Conservation (phyloP, 2,329 filamentous ascomycete species). For the Cladosporium halotolerans region DNA sequence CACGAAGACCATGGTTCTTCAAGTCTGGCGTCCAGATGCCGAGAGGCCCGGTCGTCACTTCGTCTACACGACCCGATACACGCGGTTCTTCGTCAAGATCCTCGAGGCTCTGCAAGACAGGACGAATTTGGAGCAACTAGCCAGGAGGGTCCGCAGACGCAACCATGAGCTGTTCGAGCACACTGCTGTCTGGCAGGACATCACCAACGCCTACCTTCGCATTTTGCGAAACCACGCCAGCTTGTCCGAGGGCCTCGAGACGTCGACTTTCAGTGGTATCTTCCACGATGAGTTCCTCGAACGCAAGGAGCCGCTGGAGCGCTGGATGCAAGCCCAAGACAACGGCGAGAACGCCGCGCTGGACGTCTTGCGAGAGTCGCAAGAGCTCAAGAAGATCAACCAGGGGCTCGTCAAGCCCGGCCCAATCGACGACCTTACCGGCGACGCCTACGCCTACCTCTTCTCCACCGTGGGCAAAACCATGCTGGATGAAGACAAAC, state of each 20-base stretch:
- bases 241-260: slow-evolving; percentile 57
- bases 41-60: slow-evolving; percentile 82
- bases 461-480: slow-evolving; percentile 61
- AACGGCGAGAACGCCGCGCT: slow-evolving; percentile 44
- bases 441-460: slow-evolving; percentile 76
- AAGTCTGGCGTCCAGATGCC: slow-evolving; percentile 90
- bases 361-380: slow-evolving; percentile 58
- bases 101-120: slow-evolving; percentile 71
- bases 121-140: slow-evolving; percentile 66
- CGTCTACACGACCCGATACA: slow-evolving; percentile 83
- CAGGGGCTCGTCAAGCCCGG: slow-evolving; percentile 78
- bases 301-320: slow-evolving; percentile 54
- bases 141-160: slow-evolving; percentile 74
- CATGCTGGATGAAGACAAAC: slow-evolving; percentile 43
- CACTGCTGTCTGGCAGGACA: slow-evolving; percentile 55
- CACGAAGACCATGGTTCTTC: slow-evolving; percentile 89
- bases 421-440: slow-evolving; percentile 86
- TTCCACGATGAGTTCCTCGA: slow-evolving; percentile 59
- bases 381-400: slow-evolving; percentile 74
- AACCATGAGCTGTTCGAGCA: slow-evolving; percentile 67
- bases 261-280: slow-evolving; percentile 57
- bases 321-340: slow-evolving; percentile 48
- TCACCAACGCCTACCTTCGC: slow-evolving; percentile 54
- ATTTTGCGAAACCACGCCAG: slow-evolving; percentile 51
- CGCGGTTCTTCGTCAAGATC: slow-evolving; percentile 71